Conservation (phyloP, 2,329 filamentous ascomycete genomes). For the Thielaviopsis musarum region DNA sequence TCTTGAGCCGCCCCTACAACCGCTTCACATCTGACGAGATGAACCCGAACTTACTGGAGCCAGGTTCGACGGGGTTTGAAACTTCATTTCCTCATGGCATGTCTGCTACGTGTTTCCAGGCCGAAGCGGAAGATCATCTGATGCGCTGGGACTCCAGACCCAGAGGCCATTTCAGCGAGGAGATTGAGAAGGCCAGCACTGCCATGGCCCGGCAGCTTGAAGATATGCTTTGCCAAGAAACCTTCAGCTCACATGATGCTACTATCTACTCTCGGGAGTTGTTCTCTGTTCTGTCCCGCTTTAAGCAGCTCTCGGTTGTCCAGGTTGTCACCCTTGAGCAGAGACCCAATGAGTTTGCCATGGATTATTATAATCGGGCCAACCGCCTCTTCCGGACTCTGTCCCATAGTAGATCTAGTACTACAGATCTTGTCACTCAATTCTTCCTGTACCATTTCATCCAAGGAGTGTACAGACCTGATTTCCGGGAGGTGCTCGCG, state of each 20-base stretch:
- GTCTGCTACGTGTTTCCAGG: conserved; percentile 1
- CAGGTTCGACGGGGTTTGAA: neutral
- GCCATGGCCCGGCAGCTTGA: conserved; percentile 2
- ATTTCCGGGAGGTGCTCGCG: conserved; percentile 27
- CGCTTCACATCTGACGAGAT: conserved; percentile 1
- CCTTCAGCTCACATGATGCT: neutral
- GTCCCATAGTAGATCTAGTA: conserved; percentile 19
- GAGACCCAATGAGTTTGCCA: conserved; percentile 6
- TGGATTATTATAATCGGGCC: conserved; percentile 22
- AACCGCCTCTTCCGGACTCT: conserved; percentile 20
- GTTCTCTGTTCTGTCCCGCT: conserved; percentile 3
- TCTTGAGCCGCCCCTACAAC: conserved; percentile 5
- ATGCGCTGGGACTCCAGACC: conserved; percentile 7
- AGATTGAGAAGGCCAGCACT: neutral
- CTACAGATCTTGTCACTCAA: conserved; percentile 25
- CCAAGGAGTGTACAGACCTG: conserved; percentile 30
- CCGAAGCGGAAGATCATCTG: conserved; percentile 7
- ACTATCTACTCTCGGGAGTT: neutral
- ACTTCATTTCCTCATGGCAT: conserved; percentile 1
- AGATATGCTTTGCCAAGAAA: neutral
- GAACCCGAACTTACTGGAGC: neutral
- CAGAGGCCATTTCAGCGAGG: neutral
- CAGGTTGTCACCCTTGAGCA: conserved; percentile 11
- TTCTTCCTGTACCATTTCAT: conserved; percentile 10
- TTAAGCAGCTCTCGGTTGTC: conserved; percentile 11